Evolutionary conservation across 164 flowering plant species (phyloP), one percentile per base, ranked within the genome.

Genomic region (Vitis rupestris): DNA sequence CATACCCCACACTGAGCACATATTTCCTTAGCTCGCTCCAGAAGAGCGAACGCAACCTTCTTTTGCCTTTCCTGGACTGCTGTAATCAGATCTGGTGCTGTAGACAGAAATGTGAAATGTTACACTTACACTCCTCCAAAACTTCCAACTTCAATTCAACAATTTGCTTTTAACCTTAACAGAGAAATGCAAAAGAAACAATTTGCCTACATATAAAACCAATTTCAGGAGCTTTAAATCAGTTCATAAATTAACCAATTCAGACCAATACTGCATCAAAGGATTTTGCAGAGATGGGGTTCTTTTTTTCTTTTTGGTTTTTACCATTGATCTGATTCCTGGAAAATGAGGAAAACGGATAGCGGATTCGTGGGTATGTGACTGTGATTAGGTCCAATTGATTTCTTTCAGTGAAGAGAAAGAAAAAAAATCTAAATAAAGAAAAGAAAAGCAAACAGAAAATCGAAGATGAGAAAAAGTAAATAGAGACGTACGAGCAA

Each of bases 1-100:
- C 76, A 69, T 80, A 90, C 91, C 85, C 89, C 89, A 19, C 72
- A 64, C 6, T 68, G 60, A 10, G 74, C 67, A 61, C 92, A 90
- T 3, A 88, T 77, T 0, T 66, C 79, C 74, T 83, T 88, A 16
- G 90, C 92, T 73, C 69, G 80, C 53, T 81, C 80, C 81, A 90
- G 60, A 9, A 88, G 69, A 67, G 83, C 73, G n/a, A 55, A 16
- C 8, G 84, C 66, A 8, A 66, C 15, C 77, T 75, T 82, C 72
- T 73, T 79, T n/a, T 84, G 84, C 8, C 78, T 80, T 65, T 84
- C 88, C 75, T 82, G 84, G 15, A 84, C 23, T 16, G 79, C 66
- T 4, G 3, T 61, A 15, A 86, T 58, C 72, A 90, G 68, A 17
- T 86, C 88, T 10, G 84, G 75, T 67, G 85, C 91, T 89, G 77